Base-by-base conservation (phyloP, 805 yeast genomes). In the Starmera amethionina region DNA sequence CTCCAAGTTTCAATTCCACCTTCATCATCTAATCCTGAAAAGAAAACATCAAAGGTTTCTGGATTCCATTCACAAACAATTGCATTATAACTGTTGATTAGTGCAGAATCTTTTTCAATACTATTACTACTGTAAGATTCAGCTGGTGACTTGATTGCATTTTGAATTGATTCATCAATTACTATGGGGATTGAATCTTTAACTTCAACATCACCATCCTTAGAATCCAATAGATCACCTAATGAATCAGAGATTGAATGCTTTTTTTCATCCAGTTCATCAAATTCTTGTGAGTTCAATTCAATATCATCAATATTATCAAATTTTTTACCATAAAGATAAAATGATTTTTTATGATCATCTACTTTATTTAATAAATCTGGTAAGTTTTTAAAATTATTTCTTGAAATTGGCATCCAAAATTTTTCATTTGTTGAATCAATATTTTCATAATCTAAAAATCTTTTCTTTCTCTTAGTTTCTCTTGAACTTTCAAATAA, bases 1-100 rank as follows among this genome's bases (percentile, higher is more conserved):
- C 68, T 63, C 87, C 88, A 82, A 2, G 78, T 70, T 33, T 72
- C 76, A 5, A 54, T 57, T 3, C 74, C 75, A 13, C 73, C 73
- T 32, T 64, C 70, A 12, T 63, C 72, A 27, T 65, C 68, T 13
- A 63, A 50, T 1, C 70, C 70, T 5, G 72, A 58, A 54, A 83
- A 85, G 38, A 75, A 77, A 7, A 67, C 65, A 32, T 70, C 68
- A 50, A 70, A 70, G 1, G 61, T 54, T 2, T 62, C 68, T 3
- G 61, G 53, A 28, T 68, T 63, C 93, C 94, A 85, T 48, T 83
- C 82, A 55, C 89, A 79, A 5, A 83, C 71, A 10, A 77, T 48
- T 1, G 75, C 71, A 35, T 56, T 65, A 29, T 59, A 63, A 27
- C 49, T 52, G 1, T 41, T 44, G 13, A 71, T 46, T 25, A 66